phyloP scores from a whole-genome alignment of 176 grass and related monocot species.

The Oryza longistaminata region DNA sequence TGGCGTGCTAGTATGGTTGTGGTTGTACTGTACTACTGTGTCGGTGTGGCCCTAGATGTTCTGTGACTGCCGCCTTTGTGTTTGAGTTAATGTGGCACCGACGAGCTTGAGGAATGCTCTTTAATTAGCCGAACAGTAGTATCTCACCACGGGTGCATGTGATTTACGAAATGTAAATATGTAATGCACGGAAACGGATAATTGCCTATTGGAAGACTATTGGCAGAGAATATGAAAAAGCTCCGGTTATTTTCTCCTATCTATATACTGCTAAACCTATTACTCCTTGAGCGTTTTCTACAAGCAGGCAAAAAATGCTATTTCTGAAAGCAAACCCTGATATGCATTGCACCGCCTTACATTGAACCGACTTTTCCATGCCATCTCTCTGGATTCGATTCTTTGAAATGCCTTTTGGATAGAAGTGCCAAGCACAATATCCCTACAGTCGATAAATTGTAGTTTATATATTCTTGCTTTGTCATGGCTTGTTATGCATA shows the following conservation, averaged over 20 bases:
- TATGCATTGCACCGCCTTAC: background rate
- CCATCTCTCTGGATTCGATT: background rate
- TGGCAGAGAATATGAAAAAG: background rate
- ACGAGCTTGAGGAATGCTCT: background rate
- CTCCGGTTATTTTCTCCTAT: background rate
- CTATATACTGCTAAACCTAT: background rate
- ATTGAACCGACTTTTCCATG: slow-evolving; percentile 17
- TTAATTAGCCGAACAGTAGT: slow-evolving; percentile 10
- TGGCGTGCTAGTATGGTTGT: slow-evolving; percentile 1
- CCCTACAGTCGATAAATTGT: background rate
- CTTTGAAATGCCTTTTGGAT: background rate
- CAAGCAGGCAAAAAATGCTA: background rate
- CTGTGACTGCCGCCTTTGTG: background rate
- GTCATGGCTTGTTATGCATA: slow-evolving; percentile 16
- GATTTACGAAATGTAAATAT: background rate
- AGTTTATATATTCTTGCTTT: slow-evolving; percentile 1
- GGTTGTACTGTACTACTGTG: background rate
- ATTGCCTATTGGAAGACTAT: background rate
- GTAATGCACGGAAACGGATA: background rate
- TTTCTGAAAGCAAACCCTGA: slow-evolving; percentile 7
- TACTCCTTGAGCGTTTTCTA: background rate
- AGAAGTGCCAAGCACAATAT: background rate
- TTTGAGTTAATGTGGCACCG: background rate
- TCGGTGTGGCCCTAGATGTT: background rate
- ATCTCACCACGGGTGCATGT: background rate